Percentiles rank a stretch among this genome's conserved stretches.
phyloP scores from a whole-genome alignment of 1,284 basidiomycete species.

The Rhodotorula glutinis region DNA sequence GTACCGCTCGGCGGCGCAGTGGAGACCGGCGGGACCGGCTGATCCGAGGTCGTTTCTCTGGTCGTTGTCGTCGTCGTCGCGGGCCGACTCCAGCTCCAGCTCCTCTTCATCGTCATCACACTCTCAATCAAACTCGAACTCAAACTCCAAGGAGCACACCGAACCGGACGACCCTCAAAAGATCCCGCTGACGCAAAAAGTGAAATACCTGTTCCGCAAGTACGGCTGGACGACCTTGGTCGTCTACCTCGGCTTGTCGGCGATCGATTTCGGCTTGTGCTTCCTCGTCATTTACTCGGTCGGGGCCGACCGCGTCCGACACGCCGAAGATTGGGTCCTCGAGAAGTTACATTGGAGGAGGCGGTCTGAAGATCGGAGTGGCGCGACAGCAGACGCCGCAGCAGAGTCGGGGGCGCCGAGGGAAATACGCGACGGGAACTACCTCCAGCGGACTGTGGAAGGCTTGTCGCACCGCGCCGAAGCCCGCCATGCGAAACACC shows the following conservation, averaged over 20 bases:
- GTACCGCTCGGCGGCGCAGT: too few relatives aligned
- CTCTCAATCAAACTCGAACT: not conserved
- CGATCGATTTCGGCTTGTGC: constrained; percentile 73
- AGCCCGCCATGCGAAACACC: not conserved
- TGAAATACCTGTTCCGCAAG: constrained; percentile 52
- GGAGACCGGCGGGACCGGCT: not conserved
- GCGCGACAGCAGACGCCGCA: too few relatives aligned
- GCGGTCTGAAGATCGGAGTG: constrained; percentile 13
- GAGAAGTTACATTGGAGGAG: constrained; percentile 44
- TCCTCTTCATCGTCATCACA: not conserved
- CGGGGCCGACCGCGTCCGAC: constrained; percentile 83
- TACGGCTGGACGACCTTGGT: constrained; percentile 92
- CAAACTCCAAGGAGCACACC: not conserved
- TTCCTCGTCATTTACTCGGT: constrained; percentile 81
- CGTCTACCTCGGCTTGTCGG: constrained; percentile 70
- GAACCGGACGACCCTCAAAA: constrained; percentile 1
- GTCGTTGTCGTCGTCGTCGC: constrained; percentile 3
- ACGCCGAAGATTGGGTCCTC: constrained; percentile 58
- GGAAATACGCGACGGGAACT: constrained; percentile 38
- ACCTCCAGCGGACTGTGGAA: constrained; percentile 21
- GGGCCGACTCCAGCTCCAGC: not conserved
- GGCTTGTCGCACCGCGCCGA: not conserved
- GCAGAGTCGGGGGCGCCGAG: constrained; percentile 52
- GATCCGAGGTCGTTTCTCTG: not conserved
- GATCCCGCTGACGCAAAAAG: constrained; percentile 14